Conservation (phyloP, 305 asterid genomes). For the Fraxinus dipetala region DNA sequence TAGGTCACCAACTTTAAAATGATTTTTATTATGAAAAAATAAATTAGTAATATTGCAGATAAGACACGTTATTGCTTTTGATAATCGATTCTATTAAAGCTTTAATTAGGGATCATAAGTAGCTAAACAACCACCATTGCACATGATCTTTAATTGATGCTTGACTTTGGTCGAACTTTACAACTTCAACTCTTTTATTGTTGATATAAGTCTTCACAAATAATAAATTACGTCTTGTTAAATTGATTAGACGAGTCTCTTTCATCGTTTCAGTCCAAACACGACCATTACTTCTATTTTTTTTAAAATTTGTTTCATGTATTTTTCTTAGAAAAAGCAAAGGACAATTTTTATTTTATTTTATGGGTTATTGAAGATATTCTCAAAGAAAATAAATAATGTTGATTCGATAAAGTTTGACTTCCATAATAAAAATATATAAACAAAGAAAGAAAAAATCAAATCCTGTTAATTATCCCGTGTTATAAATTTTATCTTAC, state of each 20-base stretch:
- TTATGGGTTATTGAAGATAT: background rate
- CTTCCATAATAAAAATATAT: background rate
- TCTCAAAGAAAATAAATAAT: background rate
- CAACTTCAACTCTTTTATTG: background rate
- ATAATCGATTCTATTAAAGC: slow-evolving; percentile 12
- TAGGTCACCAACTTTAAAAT: slow-evolving; percentile 27
- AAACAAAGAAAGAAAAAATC: too few relatives aligned
- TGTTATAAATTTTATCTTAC: background rate
- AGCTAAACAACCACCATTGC: background rate
- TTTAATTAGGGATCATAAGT: background rate
- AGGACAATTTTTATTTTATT: too few relatives aligned
- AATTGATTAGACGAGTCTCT: background rate
- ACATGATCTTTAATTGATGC: background rate
- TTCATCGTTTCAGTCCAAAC: background rate
- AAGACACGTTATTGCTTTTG: slow-evolving; percentile 7
- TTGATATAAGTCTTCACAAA: background rate
- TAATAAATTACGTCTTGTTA: background rate
- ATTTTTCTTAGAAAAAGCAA: background rate
- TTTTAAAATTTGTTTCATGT: background rate
- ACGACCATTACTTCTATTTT: background rate
- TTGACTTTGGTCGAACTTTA: background rate
- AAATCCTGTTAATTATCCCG: background rate
- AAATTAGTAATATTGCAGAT: slow-evolving; percentile 5
- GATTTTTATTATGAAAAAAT: background rate
- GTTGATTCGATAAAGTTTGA: background rate